Evolutionary conservation across 2,329 filamentous ascomycete genomes (phyloP).

Genomic region (Cercospora sesami): DNA sequence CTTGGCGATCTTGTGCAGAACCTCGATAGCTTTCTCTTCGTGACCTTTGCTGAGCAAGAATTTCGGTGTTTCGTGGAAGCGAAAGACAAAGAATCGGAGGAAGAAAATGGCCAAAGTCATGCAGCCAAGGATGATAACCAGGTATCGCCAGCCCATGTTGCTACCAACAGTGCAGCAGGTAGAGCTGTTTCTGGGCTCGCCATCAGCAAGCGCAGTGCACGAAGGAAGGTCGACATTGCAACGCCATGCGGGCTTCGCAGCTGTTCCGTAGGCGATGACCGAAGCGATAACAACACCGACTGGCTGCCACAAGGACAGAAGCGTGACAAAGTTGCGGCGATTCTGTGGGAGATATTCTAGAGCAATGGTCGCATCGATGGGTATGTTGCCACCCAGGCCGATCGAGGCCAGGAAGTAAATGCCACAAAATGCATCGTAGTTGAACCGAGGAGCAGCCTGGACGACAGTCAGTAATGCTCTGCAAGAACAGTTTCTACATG

Average conservation of each 20-base stretch:
- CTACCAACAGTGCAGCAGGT: constrained; percentile 42
- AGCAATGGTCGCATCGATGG: constrained; percentile 58
- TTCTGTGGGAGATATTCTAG: constrained; percentile 58
- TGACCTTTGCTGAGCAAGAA: constrained; percentile 57
- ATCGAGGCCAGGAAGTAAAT: constrained; percentile 20
- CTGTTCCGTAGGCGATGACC: constrained; percentile 51
- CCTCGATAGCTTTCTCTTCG: constrained; percentile 54
- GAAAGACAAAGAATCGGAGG: constrained; percentile 56
- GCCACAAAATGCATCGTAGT: constrained; percentile 52
- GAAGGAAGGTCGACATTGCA: constrained; percentile 54
- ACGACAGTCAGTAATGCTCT: not conserved
- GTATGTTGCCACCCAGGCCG: constrained; percentile 54
- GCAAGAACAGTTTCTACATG: constrained; percentile 38
- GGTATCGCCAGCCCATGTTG: constrained; percentile 51
- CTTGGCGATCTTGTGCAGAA: constrained; percentile 46
- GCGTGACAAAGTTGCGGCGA: constrained; percentile 54
- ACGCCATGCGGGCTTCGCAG: constrained; percentile 53
- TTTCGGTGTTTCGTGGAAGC: constrained; percentile 61
- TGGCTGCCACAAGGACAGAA: constrained; percentile 58
- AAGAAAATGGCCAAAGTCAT: constrained; percentile 51
- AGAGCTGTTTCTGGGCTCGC: constrained; percentile 23
- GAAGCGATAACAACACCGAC: constrained; percentile 56
- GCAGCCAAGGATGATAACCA: constrained; percentile 43
- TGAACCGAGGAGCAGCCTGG: constrained; percentile 43
- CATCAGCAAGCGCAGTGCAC: constrained; percentile 41